Evolutionary conservation across 441 rosid genomes (phyloP), one percentile per base, ranked within the genome.

Genomic region (Macaranga tanarius): DNA sequence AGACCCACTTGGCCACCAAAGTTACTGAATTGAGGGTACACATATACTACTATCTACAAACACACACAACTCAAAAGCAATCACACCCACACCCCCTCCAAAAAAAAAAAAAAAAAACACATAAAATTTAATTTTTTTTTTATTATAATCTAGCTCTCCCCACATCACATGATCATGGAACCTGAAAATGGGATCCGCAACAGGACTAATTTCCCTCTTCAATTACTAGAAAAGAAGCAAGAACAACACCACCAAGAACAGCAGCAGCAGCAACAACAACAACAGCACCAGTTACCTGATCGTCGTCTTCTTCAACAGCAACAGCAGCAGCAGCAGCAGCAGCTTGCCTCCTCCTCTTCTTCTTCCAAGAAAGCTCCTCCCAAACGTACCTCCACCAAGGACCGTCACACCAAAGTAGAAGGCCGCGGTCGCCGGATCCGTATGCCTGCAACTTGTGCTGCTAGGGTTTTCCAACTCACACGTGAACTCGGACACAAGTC

Each of bases 351-450:
- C 59, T 23, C 65, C 42, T 61, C 73, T 11, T 63, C 67, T 13
- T 58, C 72, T 48, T 0, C 80, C 54, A 89, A 88, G 87, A 92
- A 92, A 66, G 84, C 88, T 1, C 88, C 92, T 19, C 92, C 97
- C 1, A 92, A 90, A 70, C 81, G 97, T 69, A 79, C 90, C 61
- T 86, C 95, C 11, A 85, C 95, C 15, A 92, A 90, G 68, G 97
- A 92, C 83, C 83, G 97, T 47, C 97, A 92, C 86, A 92, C 97
- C 65, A 92, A 92, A 78, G 97, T 92, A 10, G 95, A 92, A 22
- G 97, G 97, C 54, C 91, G 97, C 0, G 97, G 97, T 62, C 90
- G 97, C 59, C 85, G 97, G 82, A 92, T 92, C 87, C 92, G 97
- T 63, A 92, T 92, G 97, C 97, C 97, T 0, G 96, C 96, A 26